These are phyloP conservation scores for Nissolia schottii DNA, from an alignment of 306 rosid species.

Conservation along the genomic window DNA sequence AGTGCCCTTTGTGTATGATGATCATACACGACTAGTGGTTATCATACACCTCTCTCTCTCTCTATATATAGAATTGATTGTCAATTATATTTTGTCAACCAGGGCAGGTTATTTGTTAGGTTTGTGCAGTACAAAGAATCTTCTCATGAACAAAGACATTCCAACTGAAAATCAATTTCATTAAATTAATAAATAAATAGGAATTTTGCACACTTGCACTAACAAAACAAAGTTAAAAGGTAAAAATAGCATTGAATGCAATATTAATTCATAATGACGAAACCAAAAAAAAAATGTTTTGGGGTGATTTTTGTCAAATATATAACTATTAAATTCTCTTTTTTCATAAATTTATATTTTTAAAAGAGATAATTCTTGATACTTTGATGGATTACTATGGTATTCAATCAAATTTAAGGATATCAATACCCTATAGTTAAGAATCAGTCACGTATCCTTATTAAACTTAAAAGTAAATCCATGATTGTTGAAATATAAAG, in stretches of 20 bases:
- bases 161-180: background rate
- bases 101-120: conserved; percentile 1
- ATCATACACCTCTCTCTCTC: background rate
- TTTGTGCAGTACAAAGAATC: conserved; percentile 5
- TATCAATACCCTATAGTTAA: too few relatives aligned
- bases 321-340: too few relatives aligned
- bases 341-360: too few relatives aligned
- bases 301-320: too few relatives aligned
- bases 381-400: too few relatives aligned
- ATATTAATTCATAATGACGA: background rate
- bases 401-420: too few relatives aligned
- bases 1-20: conserved; percentile 18
- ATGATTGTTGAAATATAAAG: too few relatives aligned
- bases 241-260: background rate
- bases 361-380: too few relatives aligned
- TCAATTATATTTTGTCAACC: background rate
- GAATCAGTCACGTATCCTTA: too few relatives aligned
- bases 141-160: background rate
- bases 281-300: too few relatives aligned
- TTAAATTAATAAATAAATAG: background rate
- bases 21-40: background rate
- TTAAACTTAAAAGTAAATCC: too few relatives aligned
- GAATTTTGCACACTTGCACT: background rate
- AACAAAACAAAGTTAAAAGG: background rate
- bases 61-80: too few relatives aligned